Base-by-base conservation (phyloP, 2,329 filamentous ascomycete species). In the Pseudocercospora fijiensis region DNA sequence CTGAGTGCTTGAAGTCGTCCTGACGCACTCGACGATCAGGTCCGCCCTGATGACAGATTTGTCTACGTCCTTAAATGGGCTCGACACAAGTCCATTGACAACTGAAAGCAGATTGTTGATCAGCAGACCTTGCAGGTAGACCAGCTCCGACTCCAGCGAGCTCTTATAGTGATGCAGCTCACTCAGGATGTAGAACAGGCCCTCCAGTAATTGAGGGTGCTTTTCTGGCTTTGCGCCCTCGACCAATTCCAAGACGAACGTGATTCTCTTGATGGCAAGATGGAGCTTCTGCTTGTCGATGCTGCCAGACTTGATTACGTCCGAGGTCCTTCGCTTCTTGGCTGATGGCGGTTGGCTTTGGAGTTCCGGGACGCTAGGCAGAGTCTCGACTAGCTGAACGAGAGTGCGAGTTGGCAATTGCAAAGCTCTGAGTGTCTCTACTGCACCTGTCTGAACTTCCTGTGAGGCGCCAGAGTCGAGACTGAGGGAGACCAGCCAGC, bases 11-110 rank as follows among this genome's bases (percentile, higher is more conserved):
- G 91, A 87, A 0, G 93, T 96, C 66, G 91, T 93, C 73, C 96
- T 90, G 51, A 99, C 90, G 79, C 93, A 97, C 74, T 96, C 93
- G 56, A 98, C 92, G 60, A 99, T 87, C 52, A 98, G 79, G 75
- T 99, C 95, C 2, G 92, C 91, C 62, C 96, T 88, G 43, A 96
- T 90, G 41, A 88, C 88, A 2, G 90, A 89, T 52, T 87, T 86
- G 75, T 96, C 91, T 62, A 96, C 88, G 63, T 79, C 75, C 5
- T 75, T 71, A 55, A 74, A 70, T 66, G 71, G 57, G 8, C 61
- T 65, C 59, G 70, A 73, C 77, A 90, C 90, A 72, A 90, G 88
- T 0, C 87, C 86, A 63, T 92, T 89, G 69, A 98, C 87, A 78
- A 98, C 96, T 47, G 89, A 87, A 57, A 94, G 82, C 33, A 99